A percentile compares a stretch with the other conserved stretches of the same genome.
phyloP scores from a whole-genome alignment of 768 basidiomycete genomes.

The Russula emetica region DNA sequence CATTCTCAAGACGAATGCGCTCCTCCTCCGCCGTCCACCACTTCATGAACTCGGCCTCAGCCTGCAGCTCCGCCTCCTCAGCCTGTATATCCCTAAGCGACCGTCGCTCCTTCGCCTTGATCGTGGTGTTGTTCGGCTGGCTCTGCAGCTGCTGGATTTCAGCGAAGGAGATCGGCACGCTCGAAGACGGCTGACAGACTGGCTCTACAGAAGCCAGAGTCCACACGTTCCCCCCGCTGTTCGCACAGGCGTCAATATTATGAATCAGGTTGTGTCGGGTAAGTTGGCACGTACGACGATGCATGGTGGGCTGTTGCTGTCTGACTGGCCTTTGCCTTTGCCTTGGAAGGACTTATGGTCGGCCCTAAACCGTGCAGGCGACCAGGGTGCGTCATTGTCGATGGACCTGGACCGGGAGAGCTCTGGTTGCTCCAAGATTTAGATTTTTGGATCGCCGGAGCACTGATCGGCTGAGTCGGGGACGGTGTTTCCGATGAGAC shows the following conservation, averaged over 20 bases:
- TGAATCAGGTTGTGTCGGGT: background rate
- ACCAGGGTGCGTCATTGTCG: background rate
- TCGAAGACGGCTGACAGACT: slow-evolving; percentile 33
- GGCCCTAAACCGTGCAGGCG: slow-evolving; percentile 50
- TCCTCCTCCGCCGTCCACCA: slow-evolving; percentile 91
- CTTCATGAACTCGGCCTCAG: slow-evolving; percentile 58
- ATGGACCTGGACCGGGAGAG: background rate
- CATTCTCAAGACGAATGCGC: slow-evolving; percentile 52
- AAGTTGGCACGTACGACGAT: slow-evolving; percentile 42
- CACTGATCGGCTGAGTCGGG: background rate
- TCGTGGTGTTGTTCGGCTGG: slow-evolving; percentile 43
- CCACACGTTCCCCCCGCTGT: slow-evolving; percentile 59
- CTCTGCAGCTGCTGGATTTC: slow-evolving; percentile 83
- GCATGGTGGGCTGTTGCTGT: slow-evolving; percentile 41
- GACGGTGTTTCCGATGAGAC: background rate
- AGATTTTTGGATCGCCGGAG: background rate
- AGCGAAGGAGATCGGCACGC: slow-evolving; percentile 53
- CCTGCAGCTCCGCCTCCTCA: slow-evolving; percentile 58
- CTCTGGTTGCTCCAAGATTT: slow-evolving; percentile 13
- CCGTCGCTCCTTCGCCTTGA: slow-evolving; percentile 45
- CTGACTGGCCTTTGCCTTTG: slow-evolving; percentile 31
- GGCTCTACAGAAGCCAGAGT: slow-evolving; percentile 51
- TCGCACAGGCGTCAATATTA: slow-evolving; percentile 14
- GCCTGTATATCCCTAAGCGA: slow-evolving; percentile 81
- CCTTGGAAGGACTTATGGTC: slow-evolving; percentile 50